These are phyloP conservation scores for Scalesia atractyloides DNA, from an alignment of 129 eudicot species.

Conservation along the genomic window DNA sequence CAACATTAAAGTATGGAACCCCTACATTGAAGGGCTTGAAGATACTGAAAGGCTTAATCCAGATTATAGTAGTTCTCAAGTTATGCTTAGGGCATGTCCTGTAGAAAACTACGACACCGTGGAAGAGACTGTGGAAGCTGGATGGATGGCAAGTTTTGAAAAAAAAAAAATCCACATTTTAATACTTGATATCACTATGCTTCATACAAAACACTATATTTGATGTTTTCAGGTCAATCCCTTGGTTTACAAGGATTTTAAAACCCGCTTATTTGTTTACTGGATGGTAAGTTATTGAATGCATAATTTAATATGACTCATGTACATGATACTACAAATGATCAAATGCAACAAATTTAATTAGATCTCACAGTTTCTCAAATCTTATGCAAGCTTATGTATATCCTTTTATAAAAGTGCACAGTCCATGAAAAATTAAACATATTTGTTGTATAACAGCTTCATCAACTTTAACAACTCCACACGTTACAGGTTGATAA, in stretches of 20 bases:
- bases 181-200: not conserved
- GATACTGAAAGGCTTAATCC: not conserved
- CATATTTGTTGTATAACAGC: too few species aligned
- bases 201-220: not conserved
- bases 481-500: constrained; percentile 43
- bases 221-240: constrained; percentile 57
- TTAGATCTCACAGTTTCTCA: too few species aligned
- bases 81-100: constrained; percentile 57
- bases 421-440: too few species aligned
- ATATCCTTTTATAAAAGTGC: too few species aligned
- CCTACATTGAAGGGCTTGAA: constrained; percentile 40
- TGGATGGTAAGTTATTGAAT: constrained; percentile 52
- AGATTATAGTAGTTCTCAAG: constrained; percentile 49
- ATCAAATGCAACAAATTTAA: too few species aligned
- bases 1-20: constrained; percentile 56
- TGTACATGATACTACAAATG: too few species aligned
- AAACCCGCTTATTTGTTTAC: constrained; percentile 52
- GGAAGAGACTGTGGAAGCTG: constrained; percentile 43
- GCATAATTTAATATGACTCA: too few species aligned
- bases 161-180: not conserved
- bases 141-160: constrained; percentile 51
- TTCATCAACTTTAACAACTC: not conserved
- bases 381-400: too few species aligned
- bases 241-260: constrained; percentile 48
- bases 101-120: not conserved